Conservation (phyloP, 208 protist genomes). For the Trypanosoma conorhini region DNA sequence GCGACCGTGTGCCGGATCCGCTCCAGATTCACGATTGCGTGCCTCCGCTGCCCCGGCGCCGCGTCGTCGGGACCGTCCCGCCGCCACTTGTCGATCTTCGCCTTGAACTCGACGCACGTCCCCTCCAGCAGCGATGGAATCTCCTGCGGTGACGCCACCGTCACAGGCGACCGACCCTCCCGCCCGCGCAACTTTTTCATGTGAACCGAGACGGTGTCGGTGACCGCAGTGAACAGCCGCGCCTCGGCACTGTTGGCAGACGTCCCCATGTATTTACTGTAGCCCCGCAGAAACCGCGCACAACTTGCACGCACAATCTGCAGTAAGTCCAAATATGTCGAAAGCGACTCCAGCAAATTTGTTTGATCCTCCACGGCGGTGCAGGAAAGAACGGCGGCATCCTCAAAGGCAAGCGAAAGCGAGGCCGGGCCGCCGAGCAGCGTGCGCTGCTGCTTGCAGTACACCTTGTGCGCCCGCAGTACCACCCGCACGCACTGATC, state of each 20-base stretch:
- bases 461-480: slow-evolving; percentile 60
- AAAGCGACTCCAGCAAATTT: not conserved
- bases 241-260: slow-evolving; percentile 1
- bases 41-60: not conserved
- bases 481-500: slow-evolving; percentile 35
- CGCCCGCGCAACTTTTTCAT: slow-evolving; percentile 55
- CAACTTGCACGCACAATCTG: slow-evolving; percentile 54
- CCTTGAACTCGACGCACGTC: slow-evolving; percentile 81
- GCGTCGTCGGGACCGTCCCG: not conserved
- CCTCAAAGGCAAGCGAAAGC: slow-evolving; percentile 46
- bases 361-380: not conserved
- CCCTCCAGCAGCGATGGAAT: slow-evolving; percentile 54
- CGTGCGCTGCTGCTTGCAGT: slow-evolving; percentile 33
- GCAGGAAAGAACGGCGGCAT: slow-evolving; percentile 33
- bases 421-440: not conserved
- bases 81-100: slow-evolving; percentile 21
- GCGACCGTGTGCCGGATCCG: slow-evolving; percentile 81
- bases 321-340: slow-evolving; percentile 40
- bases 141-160: slow-evolving; percentile 44
- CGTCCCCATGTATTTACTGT: slow-evolving; percentile 13
- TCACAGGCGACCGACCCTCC: slow-evolving; percentile 23
- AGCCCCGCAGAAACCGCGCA: slow-evolving; percentile 40
- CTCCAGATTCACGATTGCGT: slow-evolving; percentile 56
- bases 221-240: slow-evolving; percentile 43
- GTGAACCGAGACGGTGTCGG: slow-evolving; percentile 62